Percentiles rank a stretch among this genome's conserved stretches.
phyloP scores from a whole-genome alignment of 2,329 filamentous ascomycete species.

The Orbilia javanica region DNA sequence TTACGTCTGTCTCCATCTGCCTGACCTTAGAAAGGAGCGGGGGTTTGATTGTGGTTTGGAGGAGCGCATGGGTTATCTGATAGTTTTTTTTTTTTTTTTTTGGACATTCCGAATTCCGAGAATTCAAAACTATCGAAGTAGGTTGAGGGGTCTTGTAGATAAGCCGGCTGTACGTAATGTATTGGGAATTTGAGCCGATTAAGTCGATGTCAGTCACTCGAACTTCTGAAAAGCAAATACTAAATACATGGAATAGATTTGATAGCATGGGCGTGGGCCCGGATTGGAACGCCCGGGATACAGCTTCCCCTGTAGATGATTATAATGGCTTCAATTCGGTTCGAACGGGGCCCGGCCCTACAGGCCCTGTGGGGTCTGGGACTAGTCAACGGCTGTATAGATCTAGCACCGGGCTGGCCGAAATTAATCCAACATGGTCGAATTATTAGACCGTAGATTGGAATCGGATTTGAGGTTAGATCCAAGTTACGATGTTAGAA shows the following conservation, averaged over 20 bases:
- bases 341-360: neutral
- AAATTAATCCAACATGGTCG: constrained; percentile 3
- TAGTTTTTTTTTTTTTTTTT: no score
- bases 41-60: neutral
- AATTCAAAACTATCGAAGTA: neutral
- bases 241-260: neutral
- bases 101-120: neutral
- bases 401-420: neutral
- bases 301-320: neutral
- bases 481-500: neutral
- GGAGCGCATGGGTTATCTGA: neutral
- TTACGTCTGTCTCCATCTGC: constrained; percentile 7
- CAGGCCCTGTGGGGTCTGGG: no score
- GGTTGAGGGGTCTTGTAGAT: neutral
- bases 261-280: neutral
- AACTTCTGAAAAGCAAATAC: neutral
- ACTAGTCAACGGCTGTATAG: neutral
- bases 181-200: neutral
- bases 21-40: neutral
- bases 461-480: no score
- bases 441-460: neutral
- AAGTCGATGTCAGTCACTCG: neutral
- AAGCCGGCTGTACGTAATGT: constrained; percentile 16
- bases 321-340: neutral
- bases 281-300: neutral